phyloP scores from a whole-genome alignment of 2,329 filamentous ascomycete species.

The Aspergillus felis region DNA sequence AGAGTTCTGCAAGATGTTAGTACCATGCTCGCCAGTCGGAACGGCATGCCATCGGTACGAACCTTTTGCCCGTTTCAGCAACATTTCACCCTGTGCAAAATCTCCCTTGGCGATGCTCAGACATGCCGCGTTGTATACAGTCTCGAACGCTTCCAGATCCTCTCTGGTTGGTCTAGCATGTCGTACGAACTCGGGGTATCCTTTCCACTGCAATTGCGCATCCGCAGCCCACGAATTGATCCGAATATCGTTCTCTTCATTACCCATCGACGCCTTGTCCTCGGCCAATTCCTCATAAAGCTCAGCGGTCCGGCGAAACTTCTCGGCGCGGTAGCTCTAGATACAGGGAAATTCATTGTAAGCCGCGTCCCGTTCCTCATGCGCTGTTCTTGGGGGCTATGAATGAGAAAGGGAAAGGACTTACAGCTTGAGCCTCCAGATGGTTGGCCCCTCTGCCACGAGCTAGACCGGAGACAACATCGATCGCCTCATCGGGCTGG shows the following conservation, averaged over 20 bases:
- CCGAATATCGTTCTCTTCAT: conserved; percentile 57
- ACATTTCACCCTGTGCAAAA: conserved; percentile 54
- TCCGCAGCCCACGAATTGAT: conserved; percentile 61
- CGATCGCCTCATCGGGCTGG: conserved; percentile 51
- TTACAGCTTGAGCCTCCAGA: conserved; percentile 59
- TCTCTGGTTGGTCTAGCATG: conserved; percentile 54
- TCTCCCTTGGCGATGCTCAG: conserved; percentile 59
- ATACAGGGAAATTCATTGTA: neutral
- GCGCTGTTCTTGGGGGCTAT: neutral
- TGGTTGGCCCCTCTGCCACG: conserved; percentile 52
- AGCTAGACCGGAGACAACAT: conserved; percentile 43
- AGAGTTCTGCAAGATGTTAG: conserved; percentile 45
- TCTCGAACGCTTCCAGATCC: conserved; percentile 62
- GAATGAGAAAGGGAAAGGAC: neutral
- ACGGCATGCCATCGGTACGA: conserved; percentile 7
- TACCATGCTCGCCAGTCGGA: conserved; percentile 2
- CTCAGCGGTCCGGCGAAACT: conserved; percentile 53
- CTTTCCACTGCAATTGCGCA: conserved; percentile 60
- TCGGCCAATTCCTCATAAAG: conserved; percentile 51
- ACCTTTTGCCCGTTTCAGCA: conserved; percentile 58
- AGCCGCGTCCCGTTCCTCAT: neutral
- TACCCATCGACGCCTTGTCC: conserved; percentile 35
- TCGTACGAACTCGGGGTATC: conserved; percentile 47
- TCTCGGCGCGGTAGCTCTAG: conserved; percentile 54
- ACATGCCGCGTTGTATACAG: conserved; percentile 62